These are phyloP conservation scores for Pythium angustatum DNA, from an alignment of 352 stramenopile genomes.

Conservation along the genomic window DNA sequence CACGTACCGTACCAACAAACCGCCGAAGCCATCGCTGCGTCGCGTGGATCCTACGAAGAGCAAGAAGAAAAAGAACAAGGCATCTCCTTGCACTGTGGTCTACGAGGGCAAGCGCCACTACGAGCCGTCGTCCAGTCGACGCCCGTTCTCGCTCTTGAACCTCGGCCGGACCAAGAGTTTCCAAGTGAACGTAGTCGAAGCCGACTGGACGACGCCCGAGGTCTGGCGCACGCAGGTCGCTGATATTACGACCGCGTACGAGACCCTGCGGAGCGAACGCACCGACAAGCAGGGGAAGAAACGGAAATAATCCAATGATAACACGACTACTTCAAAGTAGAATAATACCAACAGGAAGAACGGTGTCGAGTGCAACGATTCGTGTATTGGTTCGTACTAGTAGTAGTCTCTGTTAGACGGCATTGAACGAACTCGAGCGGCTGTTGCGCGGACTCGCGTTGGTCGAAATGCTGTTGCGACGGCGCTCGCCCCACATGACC, in stretches of 20 bases:
- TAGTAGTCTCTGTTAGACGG: conserved; percentile 27
- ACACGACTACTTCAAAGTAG: too few relatives aligned
- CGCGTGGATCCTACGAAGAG: conserved; percentile 18
- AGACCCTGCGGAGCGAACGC: too few relatives aligned
- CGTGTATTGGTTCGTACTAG: conserved; percentile 4
- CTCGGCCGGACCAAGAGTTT: conserved; percentile 27
- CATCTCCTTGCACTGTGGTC: neutral
- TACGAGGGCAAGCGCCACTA: conserved; percentile 16
- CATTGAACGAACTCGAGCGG: conserved; percentile 35
- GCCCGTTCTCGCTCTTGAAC: conserved; percentile 3
- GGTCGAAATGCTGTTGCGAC: conserved; percentile 25
- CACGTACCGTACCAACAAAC: conserved; percentile 56
- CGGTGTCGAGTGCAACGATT: too few relatives aligned
- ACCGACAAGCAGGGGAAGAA: too few relatives aligned
- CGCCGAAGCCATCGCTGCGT: conserved; percentile 51
- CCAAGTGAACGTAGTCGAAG: conserved; percentile 29
- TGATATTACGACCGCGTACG: conserved; percentile 51
- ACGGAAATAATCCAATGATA: too few relatives aligned
- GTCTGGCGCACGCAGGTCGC: conserved; percentile 29
- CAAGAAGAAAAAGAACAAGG: conserved; percentile 5
- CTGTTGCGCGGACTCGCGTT: conserved; percentile 23
- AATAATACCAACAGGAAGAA: too few relatives aligned
- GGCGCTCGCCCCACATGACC: conserved; percentile 59
- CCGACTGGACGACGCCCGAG: conserved; percentile 43
- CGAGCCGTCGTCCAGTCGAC: neutral